Evolutionary conservation across 2,329 filamentous ascomycete species (phyloP).

Genomic region (Ophidiomyces ophidiicola): DNA sequence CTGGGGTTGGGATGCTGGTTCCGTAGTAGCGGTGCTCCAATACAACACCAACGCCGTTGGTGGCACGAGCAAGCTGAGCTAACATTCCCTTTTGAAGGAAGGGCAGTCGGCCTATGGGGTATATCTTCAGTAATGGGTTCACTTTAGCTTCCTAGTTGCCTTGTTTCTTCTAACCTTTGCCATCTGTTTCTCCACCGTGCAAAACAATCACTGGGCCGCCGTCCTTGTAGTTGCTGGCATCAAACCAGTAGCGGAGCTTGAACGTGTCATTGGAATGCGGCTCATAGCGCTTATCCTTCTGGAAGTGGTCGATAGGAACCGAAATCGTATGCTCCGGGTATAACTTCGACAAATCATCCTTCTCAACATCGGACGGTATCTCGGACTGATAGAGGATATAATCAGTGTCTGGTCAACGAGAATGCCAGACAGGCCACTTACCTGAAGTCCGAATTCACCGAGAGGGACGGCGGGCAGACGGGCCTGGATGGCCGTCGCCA

Average conservation of each 20-base stretch:
- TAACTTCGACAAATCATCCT: constrained; percentile 15
- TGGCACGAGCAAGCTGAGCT: constrained; percentile 56
- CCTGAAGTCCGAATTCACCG: constrained; percentile 3
- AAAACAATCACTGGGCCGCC: constrained; percentile 75
- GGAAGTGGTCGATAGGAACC: constrained; percentile 65
- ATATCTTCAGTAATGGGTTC: neutral
- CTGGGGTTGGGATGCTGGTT: constrained; percentile 53
- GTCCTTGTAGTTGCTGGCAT: constrained; percentile 58
- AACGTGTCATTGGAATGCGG: constrained; percentile 61
- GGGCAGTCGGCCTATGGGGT: constrained; percentile 45
- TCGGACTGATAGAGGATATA: constrained; percentile 1
- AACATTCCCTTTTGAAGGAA: constrained; percentile 70
- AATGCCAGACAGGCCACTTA: neutral
- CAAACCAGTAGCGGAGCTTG: constrained; percentile 70
- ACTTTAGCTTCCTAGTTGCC: neutral
- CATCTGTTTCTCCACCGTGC: constrained; percentile 57
- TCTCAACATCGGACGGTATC: constrained; percentile 1
- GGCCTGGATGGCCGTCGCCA: constrained; percentile 10
- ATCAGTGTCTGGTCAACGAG: neutral
- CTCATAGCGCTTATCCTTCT: constrained; percentile 64
- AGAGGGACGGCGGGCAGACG: constrained; percentile 8
- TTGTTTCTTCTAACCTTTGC: constrained; percentile 14
- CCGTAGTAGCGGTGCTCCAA: constrained; percentile 86
- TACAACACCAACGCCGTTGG: constrained; percentile 63
- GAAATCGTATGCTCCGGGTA: constrained; percentile 43